Evolutionary conservation across 495 filamentous ascomycete genomes (phyloP).

Genomic region (Cairneyella variabilis): DNA sequence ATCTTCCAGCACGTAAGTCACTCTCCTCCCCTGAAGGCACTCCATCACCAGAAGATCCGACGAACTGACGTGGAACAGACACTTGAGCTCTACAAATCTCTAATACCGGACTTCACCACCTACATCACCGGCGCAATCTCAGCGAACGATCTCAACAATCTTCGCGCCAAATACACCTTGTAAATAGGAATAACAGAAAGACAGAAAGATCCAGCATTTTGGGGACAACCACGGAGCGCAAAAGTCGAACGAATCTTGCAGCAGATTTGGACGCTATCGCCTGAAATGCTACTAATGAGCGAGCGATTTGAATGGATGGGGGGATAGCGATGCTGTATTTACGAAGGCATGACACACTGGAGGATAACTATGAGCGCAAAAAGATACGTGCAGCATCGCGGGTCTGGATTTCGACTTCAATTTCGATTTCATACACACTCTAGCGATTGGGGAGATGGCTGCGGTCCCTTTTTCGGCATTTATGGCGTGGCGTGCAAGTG

Average conservation of each 20-base stretch:
- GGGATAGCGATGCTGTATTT: constrained; percentile 2
- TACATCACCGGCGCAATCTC: constrained; percentile 63
- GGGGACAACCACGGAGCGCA: neutral
- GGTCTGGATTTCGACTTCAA: too few species aligned
- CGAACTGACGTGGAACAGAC: too few species aligned
- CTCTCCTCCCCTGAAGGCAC: neutral
- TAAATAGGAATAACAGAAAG: constrained; percentile 24
- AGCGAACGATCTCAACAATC: constrained; percentile 56
- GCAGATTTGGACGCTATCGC: neutral
- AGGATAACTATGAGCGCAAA: neutral
- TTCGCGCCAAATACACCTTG: constrained; percentile 41
- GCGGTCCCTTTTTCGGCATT: too few species aligned
- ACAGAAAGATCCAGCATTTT: neutral
- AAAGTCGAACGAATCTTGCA: neutral
- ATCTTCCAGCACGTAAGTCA: constrained; percentile 44
- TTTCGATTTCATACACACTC: too few species aligned
- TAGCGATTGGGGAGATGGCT: too few species aligned
- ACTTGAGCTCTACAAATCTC: constrained; percentile 72
- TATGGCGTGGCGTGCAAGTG: too few species aligned
- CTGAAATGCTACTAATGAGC: neutral
- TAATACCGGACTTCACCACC: constrained; percentile 81
- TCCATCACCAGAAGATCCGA: neutral
- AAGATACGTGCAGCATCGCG: too few species aligned
- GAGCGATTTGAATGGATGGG: neutral
- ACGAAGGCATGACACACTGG: constrained; percentile 6